Evolutionary conservation across 306 rosid species (phyloP).

Genomic region (Pyrus pyrifolia): DNA sequence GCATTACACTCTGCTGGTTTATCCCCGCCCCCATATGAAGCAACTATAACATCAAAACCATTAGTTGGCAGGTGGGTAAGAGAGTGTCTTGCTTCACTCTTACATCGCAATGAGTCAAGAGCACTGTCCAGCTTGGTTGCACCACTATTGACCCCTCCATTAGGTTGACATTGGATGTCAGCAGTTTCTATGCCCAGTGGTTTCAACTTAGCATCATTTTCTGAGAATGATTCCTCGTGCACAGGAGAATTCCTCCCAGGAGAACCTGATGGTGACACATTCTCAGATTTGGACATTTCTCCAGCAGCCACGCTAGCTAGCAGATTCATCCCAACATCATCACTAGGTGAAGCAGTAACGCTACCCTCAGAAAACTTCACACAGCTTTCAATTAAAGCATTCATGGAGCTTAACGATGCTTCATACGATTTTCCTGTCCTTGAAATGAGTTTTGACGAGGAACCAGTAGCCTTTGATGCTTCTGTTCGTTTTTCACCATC

Average conservation of each 20-base stretch:
- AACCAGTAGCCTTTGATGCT: conserved; percentile 38
- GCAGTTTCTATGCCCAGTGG: conserved; percentile 17
- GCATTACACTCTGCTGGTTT: conserved; percentile 7
- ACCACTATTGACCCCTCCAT: conserved; percentile 3
- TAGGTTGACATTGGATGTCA: conserved; percentile 23
- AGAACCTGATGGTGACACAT: conserved; percentile 47
- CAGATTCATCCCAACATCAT: conserved; percentile 82
- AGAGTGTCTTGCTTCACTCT: conserved; percentile 20
- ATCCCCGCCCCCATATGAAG: conserved; percentile 16
- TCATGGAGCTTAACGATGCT: conserved; percentile 65
- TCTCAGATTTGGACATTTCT: conserved; percentile 55
- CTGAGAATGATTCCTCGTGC: conserved; percentile 40
- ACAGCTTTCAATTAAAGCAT: conserved; percentile 78
- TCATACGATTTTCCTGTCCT: conserved; percentile 47
- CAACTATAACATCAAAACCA: conserved; percentile 14
- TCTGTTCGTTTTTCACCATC: conserved; percentile 37
- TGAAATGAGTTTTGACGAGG: conserved; percentile 37
- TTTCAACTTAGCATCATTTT: conserved; percentile 31
- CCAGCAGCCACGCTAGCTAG: conserved; percentile 94
- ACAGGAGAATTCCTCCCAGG: conserved; percentile 39
- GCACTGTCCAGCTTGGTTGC: conserved; percentile 12
- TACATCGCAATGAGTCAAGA: conserved; percentile 11
- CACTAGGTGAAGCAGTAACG: conserved; percentile 36
- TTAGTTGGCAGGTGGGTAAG: conserved; percentile 9
- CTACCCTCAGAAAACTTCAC: conserved; percentile 60